A percentile compares a stretch with the other conserved stretches of the same genome.
These are phyloP conservation scores for Sechiopsis laciniata DNA, from an alignment of 306 rosid genomes.

Conservation along the genomic window DNA sequence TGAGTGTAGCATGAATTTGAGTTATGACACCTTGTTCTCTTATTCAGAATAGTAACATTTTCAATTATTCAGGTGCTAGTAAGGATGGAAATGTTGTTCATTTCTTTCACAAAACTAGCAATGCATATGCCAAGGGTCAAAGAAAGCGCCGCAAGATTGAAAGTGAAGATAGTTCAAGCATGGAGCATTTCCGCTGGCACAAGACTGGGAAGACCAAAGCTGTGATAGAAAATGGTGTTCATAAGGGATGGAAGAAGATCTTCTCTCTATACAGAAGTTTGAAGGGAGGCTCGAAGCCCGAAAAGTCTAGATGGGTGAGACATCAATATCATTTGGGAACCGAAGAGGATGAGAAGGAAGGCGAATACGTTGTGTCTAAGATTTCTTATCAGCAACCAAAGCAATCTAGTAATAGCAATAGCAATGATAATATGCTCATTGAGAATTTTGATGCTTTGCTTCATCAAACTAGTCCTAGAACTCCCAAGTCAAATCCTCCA, in stretches of 20 bases:
- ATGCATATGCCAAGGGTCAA: constrained; percentile 77
- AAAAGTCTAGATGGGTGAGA: constrained; percentile 71
- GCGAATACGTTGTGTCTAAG: constrained; percentile 75
- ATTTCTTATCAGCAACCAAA: constrained; percentile 53
- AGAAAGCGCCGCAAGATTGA: constrained; percentile 56
- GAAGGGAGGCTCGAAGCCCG: constrained; percentile 51
- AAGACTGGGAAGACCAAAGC: constrained; percentile 50
- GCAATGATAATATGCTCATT: constrained; percentile 32
- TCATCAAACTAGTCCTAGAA: constrained; percentile 54
- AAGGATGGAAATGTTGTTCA: constrained; percentile 73
- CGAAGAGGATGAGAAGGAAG: constrained; percentile 67
- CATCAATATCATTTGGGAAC: constrained; percentile 90
- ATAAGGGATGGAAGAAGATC: constrained; percentile 75
- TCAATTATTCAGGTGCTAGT: constrained; percentile 54
- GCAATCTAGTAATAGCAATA: constrained; percentile 39
- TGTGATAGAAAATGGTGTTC: constrained; percentile 34
- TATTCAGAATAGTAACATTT: constrained; percentile 12
- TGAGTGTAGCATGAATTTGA: background rate
- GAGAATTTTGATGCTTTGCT: constrained; percentile 37
- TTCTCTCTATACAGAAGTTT: constrained; percentile 66
- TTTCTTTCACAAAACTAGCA: constrained; percentile 61
- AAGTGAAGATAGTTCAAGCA: constrained; percentile 25
- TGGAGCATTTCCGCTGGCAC: constrained; percentile 53
- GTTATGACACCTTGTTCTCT: constrained; percentile 5
- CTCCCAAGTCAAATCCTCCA: constrained; percentile 63